Evolutionary conservation across 179 eudicot genomes (phyloP), one percentile per base, ranked within the genome.

Genomic region (Silene noctiflora): DNA sequence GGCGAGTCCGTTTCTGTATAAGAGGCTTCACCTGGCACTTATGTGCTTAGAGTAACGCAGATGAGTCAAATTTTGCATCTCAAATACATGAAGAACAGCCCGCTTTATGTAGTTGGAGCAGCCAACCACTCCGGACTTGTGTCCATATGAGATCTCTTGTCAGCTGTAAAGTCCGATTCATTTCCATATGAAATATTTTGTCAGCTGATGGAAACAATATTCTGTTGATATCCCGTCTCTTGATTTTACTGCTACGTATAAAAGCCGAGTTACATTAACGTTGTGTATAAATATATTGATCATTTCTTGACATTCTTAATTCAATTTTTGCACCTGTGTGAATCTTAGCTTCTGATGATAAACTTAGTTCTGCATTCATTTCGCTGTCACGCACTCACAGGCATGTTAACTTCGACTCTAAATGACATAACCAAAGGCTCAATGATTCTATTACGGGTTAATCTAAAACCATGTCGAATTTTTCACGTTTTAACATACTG

Each of bases 211-310:
- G 22, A 56, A 19, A 70, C 65, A 33, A 6, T 31, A 11, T 13
- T 16, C 27, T 13, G 25, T 46, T 53, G 56, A 66, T 67, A 31
- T 79, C 74, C 31, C 19, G 20, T 59, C 64, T 59, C 78, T 56
- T 44, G 13, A 62, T 69, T 48, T 21, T 53, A 59, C 51, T 67
- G 51, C 69, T 61, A 27, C 14, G 27, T 56, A 56, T 16, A 16
- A 20, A 39, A n/a, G 16, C 35, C 55, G 63, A 55, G 73, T 29
- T 53, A 29, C 13, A 51, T 17, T 25, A 25, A 55, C 74, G 14
- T 19, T 22, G 59, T 56, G 64, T 71, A 71, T 53, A 71, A 29
- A n/a, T 27, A 71, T 35, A 56, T 22, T 29, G 27, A 25, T 29
- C 65, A 27, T 33, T 56, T 69, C 65, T 58, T 19, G 48, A 16